A percentile compares a stretch with the other conserved stretches of the same genome.
Conservation (phyloP, 306 rosid species). For the Prunus mira region DNA sequence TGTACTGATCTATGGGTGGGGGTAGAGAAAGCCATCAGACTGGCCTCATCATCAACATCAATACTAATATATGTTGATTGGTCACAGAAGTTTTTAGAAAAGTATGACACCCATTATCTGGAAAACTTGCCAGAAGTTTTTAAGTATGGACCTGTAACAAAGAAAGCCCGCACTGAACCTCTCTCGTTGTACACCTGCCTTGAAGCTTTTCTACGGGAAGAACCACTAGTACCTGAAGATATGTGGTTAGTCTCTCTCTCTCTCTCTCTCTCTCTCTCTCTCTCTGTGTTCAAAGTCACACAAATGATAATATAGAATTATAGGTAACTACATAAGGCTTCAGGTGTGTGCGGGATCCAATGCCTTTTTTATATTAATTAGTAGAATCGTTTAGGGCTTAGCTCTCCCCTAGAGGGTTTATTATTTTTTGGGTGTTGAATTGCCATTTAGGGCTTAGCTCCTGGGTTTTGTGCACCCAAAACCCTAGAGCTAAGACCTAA, state of each 20-base stretch:
- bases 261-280: background rate
- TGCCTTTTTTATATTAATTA: too few relatives aligned
- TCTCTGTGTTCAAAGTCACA: too few relatives aligned
- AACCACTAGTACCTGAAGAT: slow-evolving; percentile 97
- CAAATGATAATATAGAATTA: too few relatives aligned
- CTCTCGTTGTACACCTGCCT: slow-evolving; percentile 93
- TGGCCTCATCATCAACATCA: slow-evolving; percentile 47
- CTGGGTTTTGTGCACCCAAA: too few relatives aligned
- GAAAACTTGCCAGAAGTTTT: slow-evolving; percentile 84
- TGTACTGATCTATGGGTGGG: slow-evolving; percentile 83
- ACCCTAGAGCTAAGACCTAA: background rate
- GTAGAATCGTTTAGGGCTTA: too few relatives aligned
- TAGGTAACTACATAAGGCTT: too few relatives aligned
- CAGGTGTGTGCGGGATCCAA: too few relatives aligned
- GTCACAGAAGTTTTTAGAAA: slow-evolving; percentile 73
- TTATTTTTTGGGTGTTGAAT: too few relatives aligned
- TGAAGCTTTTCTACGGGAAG: slow-evolving; percentile 97
- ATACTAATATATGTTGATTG: slow-evolving; percentile 72
- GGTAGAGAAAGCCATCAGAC: slow-evolving; percentile 61
- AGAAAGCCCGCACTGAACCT: slow-evolving; percentile 92
- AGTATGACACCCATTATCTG: slow-evolving; percentile 60
- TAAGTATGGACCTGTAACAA: slow-evolving; percentile 77
- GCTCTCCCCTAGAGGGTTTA: too few relatives aligned
- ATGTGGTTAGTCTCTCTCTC: slow-evolving; percentile 75
- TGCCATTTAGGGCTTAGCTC: too few relatives aligned